Base-by-base conservation (phyloP, 2,329 filamentous ascomycete species). In the Botrytis fabae region DNA sequence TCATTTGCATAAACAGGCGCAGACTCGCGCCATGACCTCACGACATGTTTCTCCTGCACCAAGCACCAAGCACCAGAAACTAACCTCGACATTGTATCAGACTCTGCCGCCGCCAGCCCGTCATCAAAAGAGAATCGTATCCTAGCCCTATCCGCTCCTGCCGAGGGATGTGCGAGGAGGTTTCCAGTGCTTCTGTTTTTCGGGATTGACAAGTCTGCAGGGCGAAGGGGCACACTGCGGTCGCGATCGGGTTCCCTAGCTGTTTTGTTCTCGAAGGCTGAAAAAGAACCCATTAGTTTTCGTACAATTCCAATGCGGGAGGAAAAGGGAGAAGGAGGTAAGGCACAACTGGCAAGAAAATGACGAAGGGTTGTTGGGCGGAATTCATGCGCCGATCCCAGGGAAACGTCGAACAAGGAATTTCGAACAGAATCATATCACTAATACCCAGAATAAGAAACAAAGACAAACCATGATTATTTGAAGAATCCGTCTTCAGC, bases 31-130 rank as follows among this genome's bases (percentile, higher is more conserved):
- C 44, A 62, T 57, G 71, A 46, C 46, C 72, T 40, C 60, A 57
- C 48, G 25, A 65, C 64, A 48, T 20, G 38, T 38, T 40, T 14
- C 38, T 48, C 61, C 40, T 42, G 71, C 62, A 38, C 44, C 66
- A 57, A 44, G 71, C 62, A 38, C 48, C 66, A 57, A 44, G 18
- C 40, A 71, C 54, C 46, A 73, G 10, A 69, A 57, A 84, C 89
- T 82, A 83, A 96, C 93, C 92, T 94, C 83, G 91, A 87, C 82
- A 93, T 85, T 78, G 88, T 85, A 81, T 95, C 93, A 83, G 89
- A 89, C 77, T 93, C 91, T 78, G 85, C 83, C 35, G 75, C 82
- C 80, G 75, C 83, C 82, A 76, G 87, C 44, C 90, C 88, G 73
- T 89, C 90, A 82, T 96, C 94, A 80, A 95, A 90, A 69, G 93